Base-by-base conservation (phyloP, 148 eudicot genomes). In the Arbutus unedo region DNA sequence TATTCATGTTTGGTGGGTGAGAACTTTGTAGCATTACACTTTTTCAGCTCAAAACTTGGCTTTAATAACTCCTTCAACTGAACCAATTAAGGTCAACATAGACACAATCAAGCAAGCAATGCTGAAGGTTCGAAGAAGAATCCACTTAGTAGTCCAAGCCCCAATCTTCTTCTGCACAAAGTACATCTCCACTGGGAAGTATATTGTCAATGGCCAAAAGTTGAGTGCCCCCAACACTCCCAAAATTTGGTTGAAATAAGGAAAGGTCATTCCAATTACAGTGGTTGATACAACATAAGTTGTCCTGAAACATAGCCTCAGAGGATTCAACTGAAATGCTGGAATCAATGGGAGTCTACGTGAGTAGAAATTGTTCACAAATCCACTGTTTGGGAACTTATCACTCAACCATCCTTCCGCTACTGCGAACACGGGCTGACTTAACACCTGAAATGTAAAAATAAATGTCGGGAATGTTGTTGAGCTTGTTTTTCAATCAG, bases 111-210 rank as follows among this genome's bases (percentile, higher is more conserved):
- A 85, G 74, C 91, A 88, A 76, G 53, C 51, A 9, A 70, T 18
- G 79, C 88, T 90, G 51, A 85, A 86, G 45, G 64, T 16, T 43
- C 81, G 79, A 56, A 90, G 87, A 71, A 77, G 54, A 25, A 90
- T 41, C 74, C 90, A 87, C 72, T 64, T 81, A 6, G 70, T 79
- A 21, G 87, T 82, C 90, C 93, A 88, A 64, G 79, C 85, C 50
- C 83, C 53, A n/a, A 91, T 84, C 41, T 87, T 84, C 76, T 56
- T 85, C 78, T 87, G 91, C 59, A 83, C 88, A 48, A 87, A 55
- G 83, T 89, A 90, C 91, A 91, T 82, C 38, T 91, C 89, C 70
- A 91, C 90, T 0, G 91, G 92, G 44, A 91, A 91, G 78, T 89
- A 89, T 56, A 91, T 86, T 72, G 81, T 80, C 82, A 91, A 25